A percentile compares a stretch with the other conserved stretches of the same genome.
Conservation (phyloP, 2,329 filamentous ascomycete species). For the Trichothecium roseum region DNA sequence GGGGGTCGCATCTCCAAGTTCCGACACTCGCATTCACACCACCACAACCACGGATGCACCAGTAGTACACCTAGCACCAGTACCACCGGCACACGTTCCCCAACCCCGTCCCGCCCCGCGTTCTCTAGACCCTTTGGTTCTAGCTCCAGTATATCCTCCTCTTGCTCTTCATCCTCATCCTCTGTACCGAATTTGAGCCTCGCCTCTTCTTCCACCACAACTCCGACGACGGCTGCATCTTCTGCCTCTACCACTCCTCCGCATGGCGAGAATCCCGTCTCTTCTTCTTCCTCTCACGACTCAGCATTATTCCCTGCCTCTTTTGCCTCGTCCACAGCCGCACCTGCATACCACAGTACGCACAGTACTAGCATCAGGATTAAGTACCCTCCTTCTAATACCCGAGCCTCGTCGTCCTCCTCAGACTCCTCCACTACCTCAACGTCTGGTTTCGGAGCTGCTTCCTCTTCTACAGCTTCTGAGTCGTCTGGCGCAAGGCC, state of each 20-base stretch:
- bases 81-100: not conserved
- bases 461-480: too few species aligned
- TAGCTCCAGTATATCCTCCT: not conserved
- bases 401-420: too few species aligned
- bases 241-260: slow-evolving; percentile 1
- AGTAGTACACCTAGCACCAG: slow-evolving; percentile 1
- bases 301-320: too few species aligned
- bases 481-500: too few species aligned
- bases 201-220: not conserved
- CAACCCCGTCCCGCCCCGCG: slow-evolving; percentile 1
- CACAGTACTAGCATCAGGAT: too few species aligned
- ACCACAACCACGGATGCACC: slow-evolving; percentile 2
- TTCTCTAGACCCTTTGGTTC: slow-evolving; percentile 1
- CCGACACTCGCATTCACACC: slow-evolving; percentile 10
- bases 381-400: too few species aligned
- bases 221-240: slow-evolving; percentile 1
- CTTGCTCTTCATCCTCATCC: slow-evolving; percentile 6
- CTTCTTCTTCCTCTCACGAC: too few species aligned
- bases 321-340: too few species aligned
- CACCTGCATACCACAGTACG: too few species aligned
- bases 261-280: too few species aligned
- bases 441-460: too few species aligned
- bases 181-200: slow-evolving; percentile 4
- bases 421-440: too few species aligned
- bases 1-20: slow-evolving; percentile 15